A percentile compares a stretch with the other conserved stretches of the same genome.
phyloP scores from a whole-genome alignment of 2,329 filamentous ascomycete species.

The Phaeosphaeria sp. region DNA sequence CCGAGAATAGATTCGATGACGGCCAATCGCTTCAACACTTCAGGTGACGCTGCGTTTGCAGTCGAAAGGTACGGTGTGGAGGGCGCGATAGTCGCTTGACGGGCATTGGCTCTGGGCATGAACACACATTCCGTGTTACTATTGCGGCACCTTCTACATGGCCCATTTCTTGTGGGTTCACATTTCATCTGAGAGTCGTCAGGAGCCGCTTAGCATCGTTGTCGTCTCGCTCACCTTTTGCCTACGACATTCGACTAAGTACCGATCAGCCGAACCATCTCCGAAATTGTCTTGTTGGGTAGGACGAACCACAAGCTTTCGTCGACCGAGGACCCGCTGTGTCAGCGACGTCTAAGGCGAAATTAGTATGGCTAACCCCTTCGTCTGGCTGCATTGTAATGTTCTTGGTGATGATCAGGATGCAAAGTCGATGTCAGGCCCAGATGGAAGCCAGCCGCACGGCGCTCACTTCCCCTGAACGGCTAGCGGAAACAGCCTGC shows the following conservation, averaged over 20 bases:
- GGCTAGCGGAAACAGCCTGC: background rate
- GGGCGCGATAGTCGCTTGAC: conserved; percentile 8
- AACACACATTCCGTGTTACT: conserved; percentile 47
- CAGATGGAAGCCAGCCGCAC: too few relatives aligned
- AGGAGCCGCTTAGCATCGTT: background rate
- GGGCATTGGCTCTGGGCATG: conserved; percentile 51
- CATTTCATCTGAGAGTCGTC: conserved; percentile 16
- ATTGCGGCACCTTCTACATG: conserved; percentile 15
- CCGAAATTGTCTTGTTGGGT: background rate
- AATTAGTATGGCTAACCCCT: background rate
- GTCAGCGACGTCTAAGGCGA: background rate
- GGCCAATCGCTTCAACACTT: conserved; percentile 12
- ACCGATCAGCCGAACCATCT: background rate
- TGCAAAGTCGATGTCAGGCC: too few relatives aligned
- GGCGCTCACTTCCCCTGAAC: too few relatives aligned
- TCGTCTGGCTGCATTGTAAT: background rate
- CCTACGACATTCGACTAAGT: conserved; percentile 14
- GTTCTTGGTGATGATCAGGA: background rate
- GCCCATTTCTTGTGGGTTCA: conserved; percentile 14
- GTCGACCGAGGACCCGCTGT: conserved; percentile 10
- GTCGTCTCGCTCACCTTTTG: conserved; percentile 14
- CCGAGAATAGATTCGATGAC: conserved; percentile 20
- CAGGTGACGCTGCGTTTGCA: background rate
- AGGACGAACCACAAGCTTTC: conserved; percentile 18
- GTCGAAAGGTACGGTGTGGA: background rate